phyloP scores from a whole-genome alignment of 2,329 filamentous ascomycete genomes.

The Xylaria sp. region DNA sequence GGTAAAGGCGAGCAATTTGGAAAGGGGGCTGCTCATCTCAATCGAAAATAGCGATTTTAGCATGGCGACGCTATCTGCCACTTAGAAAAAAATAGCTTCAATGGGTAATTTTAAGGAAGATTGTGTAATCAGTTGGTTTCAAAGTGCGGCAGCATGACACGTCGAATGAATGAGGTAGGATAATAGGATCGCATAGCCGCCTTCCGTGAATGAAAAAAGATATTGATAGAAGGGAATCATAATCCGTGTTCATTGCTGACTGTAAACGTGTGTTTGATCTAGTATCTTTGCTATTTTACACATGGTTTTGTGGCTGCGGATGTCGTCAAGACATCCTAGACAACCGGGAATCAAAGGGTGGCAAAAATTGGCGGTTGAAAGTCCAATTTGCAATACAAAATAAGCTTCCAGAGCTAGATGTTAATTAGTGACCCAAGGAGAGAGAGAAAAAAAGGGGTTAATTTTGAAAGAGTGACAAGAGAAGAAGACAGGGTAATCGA shows the following conservation, averaged over 20 bases:
- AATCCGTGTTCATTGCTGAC: conserved; percentile 35
- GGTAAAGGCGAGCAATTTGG: neutral
- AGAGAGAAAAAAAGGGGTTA: conserved; percentile 11
- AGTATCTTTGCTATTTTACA: conserved; percentile 36
- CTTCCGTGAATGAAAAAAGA: neutral
- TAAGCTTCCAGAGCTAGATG: conserved; percentile 26
- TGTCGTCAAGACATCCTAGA: conserved; percentile 25
- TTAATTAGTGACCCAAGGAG: conserved; percentile 1
- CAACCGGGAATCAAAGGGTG: neutral
- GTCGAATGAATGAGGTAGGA: neutral
- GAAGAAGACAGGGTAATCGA: conserved; percentile 32
- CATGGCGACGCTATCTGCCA: neutral
- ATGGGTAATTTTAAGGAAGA: neutral
- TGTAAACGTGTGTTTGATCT: conserved; percentile 42
- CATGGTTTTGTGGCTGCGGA: conserved; percentile 11
- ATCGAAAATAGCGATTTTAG: neutral
- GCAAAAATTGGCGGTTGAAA: neutral
- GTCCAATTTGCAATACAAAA: conserved; percentile 3
- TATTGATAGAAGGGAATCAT: conserved; percentile 20
- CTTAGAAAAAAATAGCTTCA: neutral
- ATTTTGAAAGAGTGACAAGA: conserved; percentile 37
- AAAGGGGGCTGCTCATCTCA: neutral
- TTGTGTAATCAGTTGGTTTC: neutral
- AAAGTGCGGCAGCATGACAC: neutral
- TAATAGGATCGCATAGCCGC: neutral